phyloP scores from a whole-genome alignment of 2,329 filamentous ascomycete species.

The Fusarium coffeatum region DNA sequence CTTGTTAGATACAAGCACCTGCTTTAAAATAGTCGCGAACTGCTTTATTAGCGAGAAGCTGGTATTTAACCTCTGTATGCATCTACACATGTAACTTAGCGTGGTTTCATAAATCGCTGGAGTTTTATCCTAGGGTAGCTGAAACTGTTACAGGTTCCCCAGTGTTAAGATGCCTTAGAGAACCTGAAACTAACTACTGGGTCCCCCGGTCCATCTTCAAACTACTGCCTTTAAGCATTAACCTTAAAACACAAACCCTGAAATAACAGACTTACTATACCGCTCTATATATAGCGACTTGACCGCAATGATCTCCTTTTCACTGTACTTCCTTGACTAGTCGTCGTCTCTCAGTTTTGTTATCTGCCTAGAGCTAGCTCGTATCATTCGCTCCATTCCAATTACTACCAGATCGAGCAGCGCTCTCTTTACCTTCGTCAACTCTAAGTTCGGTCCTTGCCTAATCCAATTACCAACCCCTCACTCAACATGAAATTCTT shows the following conservation, averaged over 20 bases:
- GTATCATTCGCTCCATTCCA: accelerated
- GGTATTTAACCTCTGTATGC: too few relatives aligned
- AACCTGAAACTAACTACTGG: background rate
- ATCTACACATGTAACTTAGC: background rate
- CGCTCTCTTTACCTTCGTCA: background rate
- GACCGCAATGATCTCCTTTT: background rate
- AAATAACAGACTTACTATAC: background rate
- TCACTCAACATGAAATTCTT: background rate
- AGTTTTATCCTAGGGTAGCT: background rate
- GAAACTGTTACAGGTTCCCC: background rate
- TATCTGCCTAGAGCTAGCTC: background rate
- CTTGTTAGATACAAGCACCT: too few relatives aligned
- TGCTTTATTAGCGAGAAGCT: background rate
- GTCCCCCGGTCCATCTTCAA: background rate
- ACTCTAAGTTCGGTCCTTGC: background rate
- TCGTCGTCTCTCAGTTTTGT: accelerated
- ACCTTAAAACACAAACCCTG: background rate
- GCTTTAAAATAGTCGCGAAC: background rate
- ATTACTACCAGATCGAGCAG: background rate
- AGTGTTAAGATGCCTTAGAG: background rate
- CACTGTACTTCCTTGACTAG: accelerated
- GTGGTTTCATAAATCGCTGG: background rate
- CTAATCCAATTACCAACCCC: background rate
- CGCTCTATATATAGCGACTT: background rate
- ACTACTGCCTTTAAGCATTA: background rate